phyloP scores from a whole-genome alignment of 805 yeast genomes.

The Teunomyces lycoperdinae region DNA sequence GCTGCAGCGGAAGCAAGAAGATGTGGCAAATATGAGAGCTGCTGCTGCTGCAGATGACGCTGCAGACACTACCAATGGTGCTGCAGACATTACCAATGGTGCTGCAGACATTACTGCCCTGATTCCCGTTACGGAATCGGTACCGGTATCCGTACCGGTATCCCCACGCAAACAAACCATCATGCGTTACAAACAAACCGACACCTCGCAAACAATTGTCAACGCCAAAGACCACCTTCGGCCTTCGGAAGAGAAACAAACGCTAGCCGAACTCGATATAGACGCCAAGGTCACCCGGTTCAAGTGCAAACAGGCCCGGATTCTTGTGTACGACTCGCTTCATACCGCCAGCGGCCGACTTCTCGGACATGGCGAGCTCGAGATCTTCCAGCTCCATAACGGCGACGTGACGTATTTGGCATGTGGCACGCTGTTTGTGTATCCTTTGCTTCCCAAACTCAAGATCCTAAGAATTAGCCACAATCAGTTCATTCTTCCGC shows the following conservation, averaged over 20 bases:
- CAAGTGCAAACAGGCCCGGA: conserved; percentile 27
- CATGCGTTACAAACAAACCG: conserved; percentile 35
- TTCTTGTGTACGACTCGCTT: conserved; percentile 37
- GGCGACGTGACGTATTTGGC: conserved; percentile 58
- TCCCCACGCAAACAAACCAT: conserved; percentile 41
- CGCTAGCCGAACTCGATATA: conserved; percentile 20
- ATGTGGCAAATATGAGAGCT: neutral
- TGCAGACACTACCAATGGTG: neutral
- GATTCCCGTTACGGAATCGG: neutral
- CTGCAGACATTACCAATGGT: neutral
- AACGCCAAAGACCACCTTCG: conserved; percentile 28
- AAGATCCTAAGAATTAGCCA: conserved; percentile 50
- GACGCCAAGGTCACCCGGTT: conserved; percentile 39
- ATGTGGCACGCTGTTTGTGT: conserved; percentile 65
- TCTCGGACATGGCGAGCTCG: conserved; percentile 60
- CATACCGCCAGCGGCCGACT: conserved; percentile 39
- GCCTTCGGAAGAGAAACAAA: conserved; percentile 3
- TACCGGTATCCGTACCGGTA: conserved; percentile 9
- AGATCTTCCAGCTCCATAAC: conserved; percentile 56
- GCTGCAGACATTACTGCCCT: neutral
- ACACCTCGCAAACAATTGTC: conserved; percentile 7
- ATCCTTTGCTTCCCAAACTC: conserved; percentile 68
- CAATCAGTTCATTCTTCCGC: conserved; percentile 56
- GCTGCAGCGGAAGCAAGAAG: neutral
- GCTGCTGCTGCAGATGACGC: neutral